Evolutionary conservation across 169 alveolate species (phyloP).

Genomic region (Theileria parva): DNA sequence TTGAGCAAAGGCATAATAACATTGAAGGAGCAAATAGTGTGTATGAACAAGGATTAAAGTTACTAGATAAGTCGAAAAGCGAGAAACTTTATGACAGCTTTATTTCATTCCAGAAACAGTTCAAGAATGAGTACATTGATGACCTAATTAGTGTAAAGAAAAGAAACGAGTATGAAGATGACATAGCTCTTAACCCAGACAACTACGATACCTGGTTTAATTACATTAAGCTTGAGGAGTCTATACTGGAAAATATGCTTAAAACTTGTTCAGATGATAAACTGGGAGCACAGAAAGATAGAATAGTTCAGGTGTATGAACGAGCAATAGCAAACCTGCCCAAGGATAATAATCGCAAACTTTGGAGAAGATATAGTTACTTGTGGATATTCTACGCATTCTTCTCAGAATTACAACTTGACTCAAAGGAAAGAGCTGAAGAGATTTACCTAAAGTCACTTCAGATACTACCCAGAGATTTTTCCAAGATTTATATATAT

Average conservation of each 20-base stretch:
- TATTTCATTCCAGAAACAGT: slow-evolving; percentile 91
- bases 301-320: slow-evolving; percentile 87
- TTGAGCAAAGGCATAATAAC: slow-evolving; percentile 91
- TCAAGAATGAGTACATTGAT: slow-evolving; percentile 91
- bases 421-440: slow-evolving; percentile 82
- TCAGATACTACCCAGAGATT: slow-evolving; percentile 88
- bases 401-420: slow-evolving; percentile 89
- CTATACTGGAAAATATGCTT: slow-evolving; percentile 65
- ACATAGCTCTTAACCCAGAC: slow-evolving; percentile 75
- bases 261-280: slow-evolving; percentile 29
- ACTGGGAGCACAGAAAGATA: slow-evolving; percentile 56
- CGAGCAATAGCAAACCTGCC: slow-evolving; percentile 93
- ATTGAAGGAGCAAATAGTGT: slow-evolving; percentile 88
- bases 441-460: slow-evolving; percentile 87
- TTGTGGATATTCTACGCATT: slow-evolving; percentile 94
- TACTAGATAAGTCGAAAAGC: slow-evolving; percentile 87
- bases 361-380: slow-evolving; percentile 91
- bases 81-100: slow-evolving; percentile 84
- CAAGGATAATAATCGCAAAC: slow-evolving; percentile 85
- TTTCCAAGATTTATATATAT: slow-evolving; percentile 89
- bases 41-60: slow-evolving; percentile 90
- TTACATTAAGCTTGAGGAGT: slow-evolving; percentile 91
- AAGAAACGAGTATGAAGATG: slow-evolving; percentile 81
- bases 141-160: slow-evolving; percentile 79
- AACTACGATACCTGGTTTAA: slow-evolving; percentile 97